These are phyloP conservation scores for Irpex lacteus DNA, from an alignment of 1,284 basidiomycete genomes.

Conservation along the genomic window DNA sequence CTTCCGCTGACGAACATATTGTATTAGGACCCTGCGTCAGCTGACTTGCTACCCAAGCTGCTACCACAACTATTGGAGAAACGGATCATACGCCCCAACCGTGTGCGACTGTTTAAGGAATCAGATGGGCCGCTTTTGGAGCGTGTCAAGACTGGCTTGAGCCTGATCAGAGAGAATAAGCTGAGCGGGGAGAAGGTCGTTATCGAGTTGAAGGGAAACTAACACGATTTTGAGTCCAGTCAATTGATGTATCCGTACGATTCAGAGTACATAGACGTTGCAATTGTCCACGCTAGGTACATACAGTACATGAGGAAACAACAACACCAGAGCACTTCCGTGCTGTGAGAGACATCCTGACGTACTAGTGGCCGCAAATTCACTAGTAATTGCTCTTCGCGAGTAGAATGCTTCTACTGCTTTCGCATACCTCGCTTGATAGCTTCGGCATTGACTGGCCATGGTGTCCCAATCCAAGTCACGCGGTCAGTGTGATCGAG, in stretches of 20 bases:
- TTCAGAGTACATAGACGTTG: too few relatives aligned
- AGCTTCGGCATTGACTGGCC: constrained; percentile 40
- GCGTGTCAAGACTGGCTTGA: constrained; percentile 8
- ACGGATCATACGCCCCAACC: constrained; percentile 3
- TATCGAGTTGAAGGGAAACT: background rate
- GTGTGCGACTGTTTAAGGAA: background rate
- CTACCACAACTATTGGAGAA: constrained; percentile 4
- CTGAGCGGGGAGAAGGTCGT: constrained; percentile 16
- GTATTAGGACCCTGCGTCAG: background rate
- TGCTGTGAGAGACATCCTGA: too few relatives aligned
- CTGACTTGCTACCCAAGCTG: background rate
- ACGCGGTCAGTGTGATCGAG: constrained; percentile 63
- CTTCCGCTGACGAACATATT: too few relatives aligned
- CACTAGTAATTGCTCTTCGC: too few relatives aligned
- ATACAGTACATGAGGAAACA: too few relatives aligned
- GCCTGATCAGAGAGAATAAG: constrained; percentile 8
- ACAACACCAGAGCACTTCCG: too few relatives aligned
- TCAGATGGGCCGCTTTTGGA: background rate
- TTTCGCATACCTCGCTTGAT: constrained; percentile 10
- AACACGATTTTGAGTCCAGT: background rate
- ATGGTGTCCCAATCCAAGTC: constrained; percentile 69
- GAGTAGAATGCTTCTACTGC: too few relatives aligned
- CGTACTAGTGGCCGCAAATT: too few relatives aligned
- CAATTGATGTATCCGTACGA: background rate
- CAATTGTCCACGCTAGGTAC: too few relatives aligned